phyloP scores from a whole-genome alignment of 306 rosid species.

The Clitoria ternatea region DNA sequence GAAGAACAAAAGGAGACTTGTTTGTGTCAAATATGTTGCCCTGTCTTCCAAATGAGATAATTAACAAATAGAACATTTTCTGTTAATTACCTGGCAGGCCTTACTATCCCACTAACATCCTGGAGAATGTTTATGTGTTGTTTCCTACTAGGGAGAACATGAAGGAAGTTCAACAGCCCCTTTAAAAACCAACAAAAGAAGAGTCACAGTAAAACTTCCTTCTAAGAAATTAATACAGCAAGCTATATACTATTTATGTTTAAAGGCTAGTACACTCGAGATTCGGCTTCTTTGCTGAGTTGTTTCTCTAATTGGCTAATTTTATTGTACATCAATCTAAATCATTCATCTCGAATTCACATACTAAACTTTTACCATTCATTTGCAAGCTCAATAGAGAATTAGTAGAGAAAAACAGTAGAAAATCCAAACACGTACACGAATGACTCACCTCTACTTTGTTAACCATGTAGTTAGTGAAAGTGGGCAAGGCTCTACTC shows the following conservation, averaged over 20 bases:
- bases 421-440: no score
- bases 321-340: no score
- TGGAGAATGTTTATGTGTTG: constrained; percentile 42
- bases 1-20: neutral
- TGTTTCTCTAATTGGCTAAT: no score
- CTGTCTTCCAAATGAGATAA: neutral
- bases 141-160: constrained; percentile 14
- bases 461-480: constrained; percentile 45
- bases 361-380: no score
- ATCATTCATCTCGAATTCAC: no score
- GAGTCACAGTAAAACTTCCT: neutral
- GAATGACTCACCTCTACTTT: constrained; percentile 46
- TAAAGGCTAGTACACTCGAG: neutral
- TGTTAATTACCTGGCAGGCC: constrained; percentile 56
- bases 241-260: neutral
- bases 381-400: no score
- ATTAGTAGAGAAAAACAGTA: no score
- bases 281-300: no score
- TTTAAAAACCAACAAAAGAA: neutral
- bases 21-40: neutral
- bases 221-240: neutral
- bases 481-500: constrained; percentile 60
- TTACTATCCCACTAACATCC: constrained; percentile 68
- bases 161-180: constrained; percentile 27
- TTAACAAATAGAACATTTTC: neutral